A percentile compares a stretch with the other conserved stretches of the same genome.
phyloP scores from a whole-genome alignment of 176 grass and related monocot genomes.

The Pontederia paniculata region DNA sequence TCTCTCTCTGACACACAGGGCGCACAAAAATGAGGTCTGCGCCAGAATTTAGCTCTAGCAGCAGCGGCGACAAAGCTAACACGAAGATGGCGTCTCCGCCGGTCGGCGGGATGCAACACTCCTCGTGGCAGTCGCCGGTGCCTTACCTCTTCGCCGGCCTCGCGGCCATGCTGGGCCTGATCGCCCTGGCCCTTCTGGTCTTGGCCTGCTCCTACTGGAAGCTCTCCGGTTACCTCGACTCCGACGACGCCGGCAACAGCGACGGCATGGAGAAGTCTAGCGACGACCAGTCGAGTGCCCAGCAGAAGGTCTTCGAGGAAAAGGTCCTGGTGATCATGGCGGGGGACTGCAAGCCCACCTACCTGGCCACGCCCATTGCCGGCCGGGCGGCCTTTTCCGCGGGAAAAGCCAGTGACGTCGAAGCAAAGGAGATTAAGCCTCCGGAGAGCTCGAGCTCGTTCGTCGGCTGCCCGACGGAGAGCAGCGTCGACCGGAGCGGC shows the following conservation, averaged over 20 bases:
- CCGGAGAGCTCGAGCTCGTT: no score
- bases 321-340: slow-evolving; percentile 12
- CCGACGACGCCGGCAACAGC: neutral
- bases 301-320: neutral
- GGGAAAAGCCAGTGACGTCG: no score
- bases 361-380: neutral
- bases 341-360: slow-evolving; percentile 7
- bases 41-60: neutral
- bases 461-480: no score
- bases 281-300: neutral
- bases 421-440: no score
- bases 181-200: slow-evolving; percentile 80
- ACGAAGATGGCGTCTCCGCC: neutral
- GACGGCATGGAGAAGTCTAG: neutral
- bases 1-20: no score
- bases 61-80: neutral
- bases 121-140: slow-evolving; percentile 87
- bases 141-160: slow-evolving; percentile 91
- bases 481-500: no score
- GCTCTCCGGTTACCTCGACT: slow-evolving; percentile 65
- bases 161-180: slow-evolving; percentile 86
- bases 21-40: no score
- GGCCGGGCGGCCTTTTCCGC: neutral
- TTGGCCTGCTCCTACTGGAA: slow-evolving; percentile 98
- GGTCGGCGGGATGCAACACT: slow-evolving; percentile 26